Conservation (phyloP, 2,329 filamentous ascomycete species). For the Tetracladium maxilliforme region DNA sequence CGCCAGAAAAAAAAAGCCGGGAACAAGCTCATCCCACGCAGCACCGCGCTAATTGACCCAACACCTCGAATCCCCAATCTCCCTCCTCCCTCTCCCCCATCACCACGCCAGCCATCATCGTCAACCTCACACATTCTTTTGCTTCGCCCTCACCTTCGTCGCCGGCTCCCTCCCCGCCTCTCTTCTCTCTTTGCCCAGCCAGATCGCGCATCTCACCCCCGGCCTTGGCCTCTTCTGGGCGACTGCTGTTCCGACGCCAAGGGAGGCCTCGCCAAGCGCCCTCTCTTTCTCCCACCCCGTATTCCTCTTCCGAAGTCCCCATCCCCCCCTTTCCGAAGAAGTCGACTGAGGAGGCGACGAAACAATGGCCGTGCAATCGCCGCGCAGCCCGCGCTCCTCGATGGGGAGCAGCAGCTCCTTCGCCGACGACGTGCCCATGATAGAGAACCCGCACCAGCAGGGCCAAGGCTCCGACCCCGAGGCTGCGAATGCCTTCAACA, state of each 20-base stretch:
- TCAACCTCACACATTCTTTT: background rate
- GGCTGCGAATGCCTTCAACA: too few species aligned
- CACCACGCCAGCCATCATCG: too few species aligned
- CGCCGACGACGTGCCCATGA: background rate
- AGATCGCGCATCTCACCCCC: too few species aligned
- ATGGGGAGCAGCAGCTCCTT: background rate
- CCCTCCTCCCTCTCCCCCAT: too few species aligned
- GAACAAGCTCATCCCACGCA: too few species aligned
- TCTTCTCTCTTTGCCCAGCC: too few species aligned
- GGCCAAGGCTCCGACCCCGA: conserved; percentile 1
- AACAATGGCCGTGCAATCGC: background rate
- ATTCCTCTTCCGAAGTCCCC: conserved; percentile 1
- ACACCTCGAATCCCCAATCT: conserved; percentile 9
- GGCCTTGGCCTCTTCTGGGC: conserved; percentile 1
- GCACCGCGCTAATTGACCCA: too few species aligned
- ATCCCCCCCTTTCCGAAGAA: conserved; percentile 1
- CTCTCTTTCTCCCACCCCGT: conserved; percentile 1
- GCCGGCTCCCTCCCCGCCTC: background rate
- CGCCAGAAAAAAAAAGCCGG: too few species aligned
- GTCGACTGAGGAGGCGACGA: conserved; percentile 1
- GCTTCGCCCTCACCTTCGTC: background rate
- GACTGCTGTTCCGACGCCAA: conserved; percentile 1
- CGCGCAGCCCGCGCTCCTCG: background rate
- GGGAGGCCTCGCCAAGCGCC: background rate
- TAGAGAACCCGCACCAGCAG: background rate